A percentile compares a stretch with the other conserved stretches of the same genome.
phyloP scores from a whole-genome alignment of 352 stramenopile genomes.

The Pythium aquatile region DNA sequence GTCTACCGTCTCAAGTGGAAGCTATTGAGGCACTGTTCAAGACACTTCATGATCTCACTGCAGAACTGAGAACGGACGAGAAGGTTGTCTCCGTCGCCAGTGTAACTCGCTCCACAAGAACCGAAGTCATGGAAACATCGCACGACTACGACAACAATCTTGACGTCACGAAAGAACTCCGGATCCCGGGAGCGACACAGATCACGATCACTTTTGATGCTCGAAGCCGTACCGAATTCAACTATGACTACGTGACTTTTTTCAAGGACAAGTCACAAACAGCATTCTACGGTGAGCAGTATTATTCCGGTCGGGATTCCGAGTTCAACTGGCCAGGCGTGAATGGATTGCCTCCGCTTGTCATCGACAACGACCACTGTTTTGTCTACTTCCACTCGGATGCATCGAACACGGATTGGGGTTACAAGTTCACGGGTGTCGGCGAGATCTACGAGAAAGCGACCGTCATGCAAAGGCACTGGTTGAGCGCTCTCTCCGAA shows the following conservation, averaged over 20 bases:
- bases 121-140: slow-evolving; percentile 68
- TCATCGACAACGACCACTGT: slow-evolving; percentile 77
- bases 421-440: slow-evolving; percentile 71
- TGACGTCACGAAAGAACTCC: slow-evolving; percentile 64
- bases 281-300: slow-evolving; percentile 62
- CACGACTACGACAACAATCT: slow-evolving; percentile 85
- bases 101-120: slow-evolving; percentile 44
- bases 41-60: slow-evolving; percentile 34
- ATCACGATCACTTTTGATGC: slow-evolving; percentile 86
- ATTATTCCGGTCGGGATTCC: slow-evolving; percentile 72
- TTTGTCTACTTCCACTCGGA: slow-evolving; percentile 87
- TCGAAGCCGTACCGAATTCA: slow-evolving; percentile 72
- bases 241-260: slow-evolving; percentile 90
- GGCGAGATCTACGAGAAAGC: slow-evolving; percentile 68
- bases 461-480: slow-evolving; percentile 53
- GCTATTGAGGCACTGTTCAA: slow-evolving; percentile 37
- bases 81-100: slow-evolving; percentile 37
- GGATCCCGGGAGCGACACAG: slow-evolving; percentile 63
- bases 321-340: slow-evolving; percentile 85
- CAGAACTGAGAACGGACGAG: slow-evolving; percentile 29
- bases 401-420: slow-evolving; percentile 81
- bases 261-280: slow-evolving; percentile 62
- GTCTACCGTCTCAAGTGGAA: slow-evolving; percentile 20
- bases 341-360: slow-evolving; percentile 50
- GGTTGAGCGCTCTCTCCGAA: slow-evolving; percentile 55